phyloP scores from a whole-genome alignment of 2,329 filamentous ascomycete species.

The Bipolaris oryzae region DNA sequence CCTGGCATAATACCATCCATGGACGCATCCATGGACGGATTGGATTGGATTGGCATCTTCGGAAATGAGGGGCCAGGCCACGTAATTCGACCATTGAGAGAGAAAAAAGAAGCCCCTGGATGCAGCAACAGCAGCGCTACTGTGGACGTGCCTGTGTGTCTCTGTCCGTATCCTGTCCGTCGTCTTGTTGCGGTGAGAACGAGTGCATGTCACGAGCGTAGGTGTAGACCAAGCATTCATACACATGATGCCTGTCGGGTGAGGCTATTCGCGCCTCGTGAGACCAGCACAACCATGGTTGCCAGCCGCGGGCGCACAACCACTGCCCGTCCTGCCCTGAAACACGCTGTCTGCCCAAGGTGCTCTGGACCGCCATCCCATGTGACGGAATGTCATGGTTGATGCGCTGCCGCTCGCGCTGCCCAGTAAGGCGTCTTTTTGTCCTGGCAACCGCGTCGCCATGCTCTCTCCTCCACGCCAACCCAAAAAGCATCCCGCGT shows the following conservation, averaged over 20 bases:
- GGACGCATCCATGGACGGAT: background rate
- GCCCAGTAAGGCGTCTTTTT: too few relatives aligned
- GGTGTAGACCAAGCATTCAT: background rate
- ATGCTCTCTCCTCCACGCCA: conserved; percentile 1
- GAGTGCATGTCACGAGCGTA: background rate
- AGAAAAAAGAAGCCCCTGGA: conserved; percentile 1
- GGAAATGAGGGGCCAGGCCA: conserved; percentile 17
- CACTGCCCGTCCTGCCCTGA: background rate
- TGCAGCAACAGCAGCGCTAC: background rate
- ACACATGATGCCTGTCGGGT: background rate
- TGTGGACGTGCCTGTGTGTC: too few relatives aligned
- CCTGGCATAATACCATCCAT: background rate
- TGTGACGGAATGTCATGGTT: too few relatives aligned
- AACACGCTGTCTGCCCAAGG: background rate
- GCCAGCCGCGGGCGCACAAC: background rate
- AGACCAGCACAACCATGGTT: background rate
- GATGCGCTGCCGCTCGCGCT: too few relatives aligned
- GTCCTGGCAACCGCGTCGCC: too few relatives aligned
- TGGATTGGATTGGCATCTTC: conserved; percentile 3
- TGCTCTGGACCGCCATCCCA: too few relatives aligned
- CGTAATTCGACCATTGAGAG: conserved; percentile 7
- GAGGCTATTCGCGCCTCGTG: background rate
- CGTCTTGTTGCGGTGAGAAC: background rate
- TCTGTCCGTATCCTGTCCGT: background rate
- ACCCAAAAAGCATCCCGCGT: conserved; percentile 10